Base-by-base conservation (phyloP, 495 filamentous ascomycete species). In the Penicillium riverlandense region DNA sequence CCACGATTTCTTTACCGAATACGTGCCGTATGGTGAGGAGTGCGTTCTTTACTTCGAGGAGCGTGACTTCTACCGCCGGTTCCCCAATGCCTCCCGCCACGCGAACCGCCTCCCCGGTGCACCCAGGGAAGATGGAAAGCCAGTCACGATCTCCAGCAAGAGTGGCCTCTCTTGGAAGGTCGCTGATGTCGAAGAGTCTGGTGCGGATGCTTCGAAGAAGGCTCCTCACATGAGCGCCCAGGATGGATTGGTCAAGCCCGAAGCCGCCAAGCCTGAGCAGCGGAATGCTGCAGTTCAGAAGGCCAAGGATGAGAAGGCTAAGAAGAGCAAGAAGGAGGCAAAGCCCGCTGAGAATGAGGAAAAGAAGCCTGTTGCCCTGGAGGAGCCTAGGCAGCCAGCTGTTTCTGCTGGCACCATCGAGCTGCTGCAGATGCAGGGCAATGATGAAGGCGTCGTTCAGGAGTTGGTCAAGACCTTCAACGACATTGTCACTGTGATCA, bases 1-100 rank as follows among this genome's bases (percentile, higher is more conserved):
- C 75, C 94, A 98, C 62, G 92, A 98, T 59, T 96, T 97, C 70
- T 98, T 98, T 71, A 97, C 94, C 36, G 90, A 96, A 66, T 98
- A 92, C 63, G 66, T 98, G 7, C 92, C 92, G 2, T 95, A 88
- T 47, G 94, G 91, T 41, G 92, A 98, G 67, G 86, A 96, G 53
- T 83, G 83, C 11, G 92, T 98, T 22, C 79, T 94, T n/a, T 97
- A 95, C 68, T 86, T 98, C 47, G 92, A 98, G 67, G 92, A 98
- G 67, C 80, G 86, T 36, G 90, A 96, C 63, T 96, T 94, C 67
- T 82, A 86, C 53, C 87, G 84, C 62, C 82, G 91, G 14, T 96
- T 96, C 71, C 91, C 90, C 29, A 82, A 82, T 47, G 76, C 83
- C 29, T 68, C 80, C 12, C 74, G 68, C 47, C 69, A 72, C 55